Percentiles rank a stretch among this genome's conserved stretches.
These are phyloP conservation scores for Zostera marina DNA, from an alignment of 116 monocot genomes.

Conservation along the genomic window DNA sequence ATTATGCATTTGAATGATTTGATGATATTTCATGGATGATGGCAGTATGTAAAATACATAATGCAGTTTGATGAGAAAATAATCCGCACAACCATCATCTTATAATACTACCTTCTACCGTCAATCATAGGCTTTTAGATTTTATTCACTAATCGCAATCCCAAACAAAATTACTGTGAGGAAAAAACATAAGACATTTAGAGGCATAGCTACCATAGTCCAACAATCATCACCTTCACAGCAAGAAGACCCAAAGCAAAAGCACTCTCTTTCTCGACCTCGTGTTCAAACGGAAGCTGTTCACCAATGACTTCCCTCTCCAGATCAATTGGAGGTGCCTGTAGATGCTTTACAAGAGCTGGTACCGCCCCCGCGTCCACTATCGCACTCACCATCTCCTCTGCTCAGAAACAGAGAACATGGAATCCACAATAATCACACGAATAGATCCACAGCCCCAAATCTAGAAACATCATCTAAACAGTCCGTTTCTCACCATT, in stretches of 20 bases:
- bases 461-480: background rate
- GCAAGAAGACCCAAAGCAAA: constrained; percentile 91
- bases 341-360: constrained; percentile 68
- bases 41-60: no score
- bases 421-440: constrained; percentile 1
- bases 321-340: constrained; percentile 26
- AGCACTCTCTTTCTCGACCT: constrained; percentile 84
- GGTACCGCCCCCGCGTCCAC: constrained; percentile 77
- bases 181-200: background rate
- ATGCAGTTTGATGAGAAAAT: no score
- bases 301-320: constrained; percentile 13
- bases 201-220: background rate
- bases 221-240: constrained; percentile 44
- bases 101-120: no score
- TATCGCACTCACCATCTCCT: constrained; percentile 80
- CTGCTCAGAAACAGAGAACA: constrained; percentile 22
- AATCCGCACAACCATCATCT: no score
- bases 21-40: no score
- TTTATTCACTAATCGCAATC: no score
- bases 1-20: no score
- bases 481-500: constrained; percentile 29
- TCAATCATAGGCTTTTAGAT: no score
- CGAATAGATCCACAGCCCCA: background rate
- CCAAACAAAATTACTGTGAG: no score
- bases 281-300: constrained; percentile 53